These are phyloP conservation scores for Melocanna baccifera DNA, from an alignment of 176 grass and related monocot species.

Conservation along the genomic window DNA sequence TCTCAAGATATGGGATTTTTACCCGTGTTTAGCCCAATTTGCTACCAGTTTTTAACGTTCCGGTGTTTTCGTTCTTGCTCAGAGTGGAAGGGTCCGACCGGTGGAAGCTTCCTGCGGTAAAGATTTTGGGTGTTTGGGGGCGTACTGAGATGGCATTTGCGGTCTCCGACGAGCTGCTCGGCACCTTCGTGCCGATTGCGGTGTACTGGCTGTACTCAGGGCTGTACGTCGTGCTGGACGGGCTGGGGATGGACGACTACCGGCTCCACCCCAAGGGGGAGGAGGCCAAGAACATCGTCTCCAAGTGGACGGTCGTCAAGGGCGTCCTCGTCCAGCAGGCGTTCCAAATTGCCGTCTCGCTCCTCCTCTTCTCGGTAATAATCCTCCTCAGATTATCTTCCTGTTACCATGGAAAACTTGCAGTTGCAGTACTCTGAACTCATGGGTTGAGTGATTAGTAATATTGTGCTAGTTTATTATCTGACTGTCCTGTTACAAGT, in stretches of 20 bases:
- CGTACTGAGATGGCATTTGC: constrained; percentile 44
- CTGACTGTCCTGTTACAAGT: neutral
- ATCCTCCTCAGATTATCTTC: neutral
- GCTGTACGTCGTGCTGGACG: constrained; percentile 60
- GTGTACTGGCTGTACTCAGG: constrained; percentile 94
- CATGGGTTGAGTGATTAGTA: neutral
- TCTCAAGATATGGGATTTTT: constrained; percentile 27
- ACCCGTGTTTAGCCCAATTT: neutral
- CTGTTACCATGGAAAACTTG: neutral
- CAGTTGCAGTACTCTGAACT: neutral
- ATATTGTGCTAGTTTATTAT: neutral
- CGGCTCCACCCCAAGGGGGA: constrained; percentile 80
- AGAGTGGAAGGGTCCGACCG: neutral
- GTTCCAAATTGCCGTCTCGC: constrained; percentile 74
- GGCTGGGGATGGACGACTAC: constrained; percentile 68
- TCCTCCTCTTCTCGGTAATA: constrained; percentile 72
- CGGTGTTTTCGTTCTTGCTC: neutral
- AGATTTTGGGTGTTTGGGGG: neutral
- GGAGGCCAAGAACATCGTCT: constrained; percentile 64
- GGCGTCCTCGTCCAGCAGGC: constrained; percentile 84
- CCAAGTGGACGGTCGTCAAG: constrained; percentile 66
- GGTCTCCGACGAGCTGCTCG: constrained; percentile 78
- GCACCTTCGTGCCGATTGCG: constrained; percentile 79
- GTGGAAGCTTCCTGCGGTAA: neutral
- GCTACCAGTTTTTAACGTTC: neutral